Conservation (phyloP, 495 filamentous ascomycete species). For the Tuber calosporum region DNA sequence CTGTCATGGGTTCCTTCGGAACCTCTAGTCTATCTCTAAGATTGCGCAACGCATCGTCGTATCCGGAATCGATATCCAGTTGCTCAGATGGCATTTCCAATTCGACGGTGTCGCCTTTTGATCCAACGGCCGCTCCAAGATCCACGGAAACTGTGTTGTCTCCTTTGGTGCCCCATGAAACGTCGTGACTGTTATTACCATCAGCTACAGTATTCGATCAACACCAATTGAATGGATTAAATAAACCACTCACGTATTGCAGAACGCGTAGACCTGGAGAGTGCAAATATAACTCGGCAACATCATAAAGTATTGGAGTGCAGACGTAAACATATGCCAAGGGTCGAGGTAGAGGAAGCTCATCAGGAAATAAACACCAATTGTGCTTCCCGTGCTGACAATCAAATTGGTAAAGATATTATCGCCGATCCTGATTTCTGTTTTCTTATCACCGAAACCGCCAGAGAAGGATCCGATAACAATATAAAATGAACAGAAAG, state of each 20-base stretch:
- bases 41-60: slow-evolving; percentile 94
- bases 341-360: slow-evolving; percentile 94
- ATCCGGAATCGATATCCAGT: slow-evolving; percentile 94
- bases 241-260: slow-evolving; percentile 59
- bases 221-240: neutral
- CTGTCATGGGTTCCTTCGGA: slow-evolving; percentile 52
- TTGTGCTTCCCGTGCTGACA: slow-evolving; percentile 75
- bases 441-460: slow-evolving; percentile 45
- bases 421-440: slow-evolving; percentile 58
- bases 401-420: slow-evolving; percentile 92
- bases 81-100: slow-evolving; percentile 97
- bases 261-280: slow-evolving; percentile 96
- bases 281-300: slow-evolving; percentile 94
- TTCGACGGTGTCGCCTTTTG: slow-evolving; percentile 65
- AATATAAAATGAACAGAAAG: slow-evolving; percentile 79
- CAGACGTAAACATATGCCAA: slow-evolving; percentile 97
- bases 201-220: neutral
- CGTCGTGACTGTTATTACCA: slow-evolving; percentile 58
- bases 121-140: slow-evolving; percentile 70
- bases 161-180: slow-evolving; percentile 98
- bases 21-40: slow-evolving; percentile 89
- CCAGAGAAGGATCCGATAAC: slow-evolving; percentile 63
- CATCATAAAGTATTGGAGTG: slow-evolving; percentile 87
- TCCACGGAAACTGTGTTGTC: slow-evolving; percentile 92
- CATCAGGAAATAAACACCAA: slow-evolving; percentile 94